Evolutionary conservation across 2,329 filamentous ascomycete genomes (phyloP).

Genomic region (Aspergillus ruber): DNA sequence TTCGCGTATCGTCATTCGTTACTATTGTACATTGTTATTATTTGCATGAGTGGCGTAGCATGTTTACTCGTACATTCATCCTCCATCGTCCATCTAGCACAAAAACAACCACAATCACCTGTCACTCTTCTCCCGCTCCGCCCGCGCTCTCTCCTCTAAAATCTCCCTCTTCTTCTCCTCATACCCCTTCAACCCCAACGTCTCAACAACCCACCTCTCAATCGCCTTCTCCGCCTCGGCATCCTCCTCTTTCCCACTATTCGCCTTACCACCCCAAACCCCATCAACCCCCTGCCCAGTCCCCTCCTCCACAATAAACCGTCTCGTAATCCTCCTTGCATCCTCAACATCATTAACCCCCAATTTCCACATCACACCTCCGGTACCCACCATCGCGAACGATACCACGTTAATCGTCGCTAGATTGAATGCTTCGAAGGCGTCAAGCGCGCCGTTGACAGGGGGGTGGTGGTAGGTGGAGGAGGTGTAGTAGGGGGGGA

Average conservation of each 20-base stretch:
- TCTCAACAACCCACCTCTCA: slow-evolving; percentile 47
- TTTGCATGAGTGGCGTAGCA: neutral
- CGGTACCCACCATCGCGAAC: slow-evolving; percentile 66
- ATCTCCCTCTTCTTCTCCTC: slow-evolving; percentile 7
- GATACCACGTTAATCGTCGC: slow-evolving; percentile 81
- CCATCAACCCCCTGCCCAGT: slow-evolving; percentile 52
- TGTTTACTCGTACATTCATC: neutral
- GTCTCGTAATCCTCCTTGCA: slow-evolving; percentile 54
- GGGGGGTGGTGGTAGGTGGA: slow-evolving; percentile 36
- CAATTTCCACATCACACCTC: slow-evolving; percentile 68
- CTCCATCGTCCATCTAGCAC: neutral
- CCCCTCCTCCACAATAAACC: slow-evolving; percentile 6
- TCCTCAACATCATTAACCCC: slow-evolving; percentile 68
- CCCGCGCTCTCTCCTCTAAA: slow-evolving; percentile 3
- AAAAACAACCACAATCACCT: neutral
- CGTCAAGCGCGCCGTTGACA: slow-evolving; percentile 63
- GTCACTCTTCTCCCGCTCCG: slow-evolving; percentile 1
- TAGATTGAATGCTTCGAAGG: slow-evolving; percentile 73
- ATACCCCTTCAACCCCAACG: slow-evolving; percentile 40
- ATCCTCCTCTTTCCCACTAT: slow-evolving; percentile 23
- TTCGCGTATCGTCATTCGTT: neutral
- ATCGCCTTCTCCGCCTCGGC: slow-evolving; percentile 48
- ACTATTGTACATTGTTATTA: neutral
- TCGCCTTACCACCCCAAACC: slow-evolving; percentile 40
- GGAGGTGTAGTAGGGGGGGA: slow-evolving; percentile 64